Base-by-base conservation (phyloP, 495 filamentous ascomycete species). In the Xylaria grammica region DNA sequence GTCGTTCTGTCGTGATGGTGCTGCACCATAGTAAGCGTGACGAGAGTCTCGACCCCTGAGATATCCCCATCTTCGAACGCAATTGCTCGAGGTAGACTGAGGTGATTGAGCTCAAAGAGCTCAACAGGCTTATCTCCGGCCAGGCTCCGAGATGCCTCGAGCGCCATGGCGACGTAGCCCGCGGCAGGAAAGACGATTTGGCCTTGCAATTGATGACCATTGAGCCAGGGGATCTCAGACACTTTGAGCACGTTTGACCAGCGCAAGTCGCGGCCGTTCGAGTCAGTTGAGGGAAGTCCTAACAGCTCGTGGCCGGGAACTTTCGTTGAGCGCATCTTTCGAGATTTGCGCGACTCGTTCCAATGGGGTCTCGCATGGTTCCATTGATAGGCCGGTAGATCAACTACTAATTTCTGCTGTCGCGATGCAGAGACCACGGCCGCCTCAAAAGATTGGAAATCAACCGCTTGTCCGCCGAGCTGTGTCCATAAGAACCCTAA, bases 141-240 rank as follows among this genome's bases (percentile, higher is more conserved):
- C 3, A 68, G 36, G 22, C 32, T 38, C 17, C 22, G 34, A 6
- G 57, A 62, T 0, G 78, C 78, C 51, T 89, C 87, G 0, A 85
- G 20, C 0, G 81, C 82, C 45, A 79, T 77, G 0, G 73, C 71
- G 3, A 84, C 62, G 62, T 86, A 88, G 0, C 75, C 83, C 0
- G 85, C 78, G 5, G 77, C 86, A 0, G 88, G 87, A 36, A 87
- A 86, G 0, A 90, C 73, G 9, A 64, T 63, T 48, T 77, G 67
- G 9, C 67, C 59, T 26, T 80, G 73, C 0, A 81, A 2, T 10
- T 54, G 45, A 66, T 87, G 85, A 40, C 78, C 78, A 0, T 49
- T 10, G 0, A 87, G 36, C 84, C 84, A 88, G 0, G 78, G 74
- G 0, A 78, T 54, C 48, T 87, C 81, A 0, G 55, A 50, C 0